Evolutionary conservation across 2,329 filamentous ascomycete species (phyloP).

Genomic region (Lachnellula cervina): DNA sequence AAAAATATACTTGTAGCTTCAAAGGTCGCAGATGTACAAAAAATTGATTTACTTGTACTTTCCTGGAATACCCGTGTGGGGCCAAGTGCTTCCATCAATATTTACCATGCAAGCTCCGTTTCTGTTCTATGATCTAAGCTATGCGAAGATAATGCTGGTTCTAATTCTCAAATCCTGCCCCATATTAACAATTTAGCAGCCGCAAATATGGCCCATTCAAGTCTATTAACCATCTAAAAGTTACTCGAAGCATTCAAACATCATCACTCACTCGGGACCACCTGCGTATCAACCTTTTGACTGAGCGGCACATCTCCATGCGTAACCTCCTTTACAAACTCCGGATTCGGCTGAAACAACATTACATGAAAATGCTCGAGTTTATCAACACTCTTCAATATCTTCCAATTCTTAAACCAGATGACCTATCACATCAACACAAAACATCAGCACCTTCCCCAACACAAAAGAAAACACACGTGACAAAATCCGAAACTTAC

Average conservation of each 20-base stretch:
- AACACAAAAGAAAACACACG: not conserved
- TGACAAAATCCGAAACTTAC: slow-evolving; percentile 37
- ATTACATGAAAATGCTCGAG: slow-evolving; percentile 96
- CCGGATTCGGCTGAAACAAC: slow-evolving; percentile 69
- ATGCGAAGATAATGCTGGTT: not conserved
- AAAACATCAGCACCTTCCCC: slow-evolving; percentile 30
- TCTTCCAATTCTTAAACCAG: slow-evolving; percentile 89
- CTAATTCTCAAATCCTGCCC: not conserved
- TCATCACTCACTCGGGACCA: not conserved
- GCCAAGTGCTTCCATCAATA: too few species aligned
- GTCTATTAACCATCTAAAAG: too few species aligned
- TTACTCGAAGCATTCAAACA: not conserved
- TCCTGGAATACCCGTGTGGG: too few species aligned
- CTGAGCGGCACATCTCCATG: slow-evolving; percentile 66
- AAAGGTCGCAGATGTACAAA: too few species aligned
- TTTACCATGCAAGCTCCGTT: too few species aligned
- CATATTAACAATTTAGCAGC: not conserved
- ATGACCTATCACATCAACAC: slow-evolving; percentile 42
- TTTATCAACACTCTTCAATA: slow-evolving; percentile 76
- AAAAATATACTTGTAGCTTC: too few species aligned
- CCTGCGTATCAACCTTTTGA: slow-evolving; percentile 32
- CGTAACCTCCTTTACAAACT: slow-evolving; percentile 67
- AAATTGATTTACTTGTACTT: too few species aligned
- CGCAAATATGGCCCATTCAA: not conserved
- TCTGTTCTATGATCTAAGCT: too few species aligned